Evolutionary conservation across 768 basidiomycete genomes (phyloP), one percentile per base, ranked within the genome.

Genomic region (Phlegmacium glaucopus): DNA sequence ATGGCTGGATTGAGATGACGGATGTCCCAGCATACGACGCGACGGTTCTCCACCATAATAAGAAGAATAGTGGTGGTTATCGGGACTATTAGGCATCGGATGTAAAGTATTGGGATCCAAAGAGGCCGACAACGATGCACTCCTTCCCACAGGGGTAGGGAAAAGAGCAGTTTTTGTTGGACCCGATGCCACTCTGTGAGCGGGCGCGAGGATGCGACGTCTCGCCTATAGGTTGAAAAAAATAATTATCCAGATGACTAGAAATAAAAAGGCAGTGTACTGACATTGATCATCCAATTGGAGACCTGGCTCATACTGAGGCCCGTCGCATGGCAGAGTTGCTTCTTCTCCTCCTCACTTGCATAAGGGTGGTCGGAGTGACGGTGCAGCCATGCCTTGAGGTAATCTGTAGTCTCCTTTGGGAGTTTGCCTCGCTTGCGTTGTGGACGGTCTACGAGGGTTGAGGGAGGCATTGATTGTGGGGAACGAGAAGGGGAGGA

Each of bases 341-440:
- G 86, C 61, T 91, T 91, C 70, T 93, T 93, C 75, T 92, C 90
- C 52, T 91, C 88, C 64, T 93, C 90, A 56, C 82, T 85, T 27
- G 90, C 90, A 63, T 93, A 93, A 18, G 90, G 90, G 57, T 92
- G 90, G 62, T 92, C 90, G 2, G 86, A 86, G 61, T 93, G 90
- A 53, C 86, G 80, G 60, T 92, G 86, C 28, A 92, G 72, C 90
- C 90, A 92, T 7, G 88, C 83, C 59, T 91, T 90, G 66, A 93
- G 78, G 59, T 82, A 90, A 68, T 93, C 90, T 27, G 90, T 92
- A 30, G 90, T 90, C 68, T 90, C 88, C 72, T 92, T 92, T 37
- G 90, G 90, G 9, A 93, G 78, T 69, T 93, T 92, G 49, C 90
- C 89, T 48, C 90, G 80, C 61, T 90, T 90, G 55, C 89, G 83